Evolutionary conservation across 2,329 filamentous ascomycete genomes (phyloP).

Genomic region (Epichloe aotearoae): DNA sequence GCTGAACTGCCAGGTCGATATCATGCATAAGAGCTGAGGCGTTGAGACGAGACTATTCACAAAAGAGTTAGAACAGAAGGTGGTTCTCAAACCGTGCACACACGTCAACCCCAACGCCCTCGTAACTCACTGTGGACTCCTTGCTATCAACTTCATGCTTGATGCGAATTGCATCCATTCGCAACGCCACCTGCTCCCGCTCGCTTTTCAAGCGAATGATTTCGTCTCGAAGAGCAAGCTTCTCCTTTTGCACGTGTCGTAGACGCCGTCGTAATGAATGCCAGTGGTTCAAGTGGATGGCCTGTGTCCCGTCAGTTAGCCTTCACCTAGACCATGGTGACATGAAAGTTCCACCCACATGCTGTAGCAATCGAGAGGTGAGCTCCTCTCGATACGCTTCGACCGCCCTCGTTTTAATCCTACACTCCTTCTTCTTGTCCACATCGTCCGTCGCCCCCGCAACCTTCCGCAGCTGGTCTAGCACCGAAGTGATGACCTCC

Average conservation of each 20-base stretch:
- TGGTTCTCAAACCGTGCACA: neutral
- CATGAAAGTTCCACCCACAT: conserved; percentile 29
- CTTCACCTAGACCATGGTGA: neutral
- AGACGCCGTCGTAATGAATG: conserved; percentile 45
- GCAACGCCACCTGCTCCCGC: conserved; percentile 47
- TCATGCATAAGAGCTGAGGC: conserved; percentile 48
- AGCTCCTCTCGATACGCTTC: conserved; percentile 47
- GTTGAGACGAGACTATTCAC: conserved; percentile 29
- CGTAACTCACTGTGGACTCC: conserved; percentile 33
- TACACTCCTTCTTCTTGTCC: conserved; percentile 37
- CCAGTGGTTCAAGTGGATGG: conserved; percentile 46
- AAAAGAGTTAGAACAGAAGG: neutral
- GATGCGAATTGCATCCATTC: conserved; percentile 48
- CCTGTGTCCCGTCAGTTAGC: conserved; percentile 18
- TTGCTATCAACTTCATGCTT: conserved; percentile 43
- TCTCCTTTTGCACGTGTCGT: conserved; percentile 43
- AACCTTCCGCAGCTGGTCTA: conserved; percentile 34
- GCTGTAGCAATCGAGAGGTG: conserved; percentile 40
- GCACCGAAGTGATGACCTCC: conserved; percentile 40
- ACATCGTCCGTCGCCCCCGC: conserved; percentile 25
- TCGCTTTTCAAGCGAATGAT: conserved; percentile 46
- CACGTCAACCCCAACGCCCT: neutral
- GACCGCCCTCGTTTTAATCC: conserved; percentile 41
- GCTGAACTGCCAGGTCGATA: conserved; percentile 43
- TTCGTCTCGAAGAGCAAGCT: conserved; percentile 42